Evolutionary conservation across 768 basidiomycete species (phyloP), one percentile per base, ranked within the genome.

Genomic region (Amanita fuliginea): DNA sequence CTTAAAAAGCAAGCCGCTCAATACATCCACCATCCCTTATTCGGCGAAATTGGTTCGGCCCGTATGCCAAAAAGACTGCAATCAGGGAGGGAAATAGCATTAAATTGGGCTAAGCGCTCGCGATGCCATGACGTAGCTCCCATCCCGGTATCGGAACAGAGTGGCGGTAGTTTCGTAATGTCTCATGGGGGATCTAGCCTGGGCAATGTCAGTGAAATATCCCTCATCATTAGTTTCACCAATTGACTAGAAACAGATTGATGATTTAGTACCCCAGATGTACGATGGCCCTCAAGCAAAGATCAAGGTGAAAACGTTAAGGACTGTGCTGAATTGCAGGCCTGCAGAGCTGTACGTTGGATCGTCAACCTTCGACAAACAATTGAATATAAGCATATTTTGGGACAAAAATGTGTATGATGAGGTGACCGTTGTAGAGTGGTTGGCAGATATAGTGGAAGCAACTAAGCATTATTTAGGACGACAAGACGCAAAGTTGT

Each of bases 331-430:
- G 7, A 65, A 60, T 19, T 46, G 55, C 22, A 63, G 64, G 28
- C 64, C 69, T 0, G 56, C 44, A 7, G 62, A 69, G 42, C 53
- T 65, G 51, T 67, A 66, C 51, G 56, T 69, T 2, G 58, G 62
- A 1, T 61, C 64, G 9, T 36, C 24, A 2, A 72, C 64, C 1
- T 57, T 55, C 3, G 56, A 53, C 2, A 57, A 66, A 28, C 58
- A 61, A 32, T 50, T 80, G 33, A 49, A 50, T 1, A 41, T 77
- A 21, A 48, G 55, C 11, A 39, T 65, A 3, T 67, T 47, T 53
- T 73, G 64, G 55, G 78, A 80, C 42, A 60, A 57, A 5, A 75
- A 78, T 53, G 71, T 73, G 3, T 78, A 68, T 41, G 65, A 71
- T 2, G 61, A 65, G 4, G 61, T 49, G 1, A 52, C 70, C 7